These are phyloP conservation scores for Coniochaeta prunicola DNA, from an alignment of 2,329 filamentous ascomycete genomes.

Conservation along the genomic window DNA sequence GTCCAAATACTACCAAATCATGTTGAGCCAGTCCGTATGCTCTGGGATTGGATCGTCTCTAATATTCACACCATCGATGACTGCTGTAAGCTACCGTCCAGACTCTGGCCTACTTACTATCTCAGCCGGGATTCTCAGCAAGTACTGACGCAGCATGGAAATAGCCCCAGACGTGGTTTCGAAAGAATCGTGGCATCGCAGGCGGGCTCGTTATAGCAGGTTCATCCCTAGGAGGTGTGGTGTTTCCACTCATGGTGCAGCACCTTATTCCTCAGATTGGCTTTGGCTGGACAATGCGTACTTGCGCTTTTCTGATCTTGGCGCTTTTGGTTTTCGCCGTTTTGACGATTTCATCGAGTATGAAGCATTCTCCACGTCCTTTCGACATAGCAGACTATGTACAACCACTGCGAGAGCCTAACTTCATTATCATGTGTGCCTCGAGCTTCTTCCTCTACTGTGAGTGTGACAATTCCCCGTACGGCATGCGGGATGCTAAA, in stretches of 20 bases:
- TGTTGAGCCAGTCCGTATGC: conserved; percentile 17
- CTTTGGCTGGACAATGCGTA: conserved; percentile 11
- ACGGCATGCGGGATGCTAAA: not conserved
- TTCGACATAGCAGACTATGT: not conserved
- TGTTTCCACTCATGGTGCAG: conserved; percentile 9
- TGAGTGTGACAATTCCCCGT: not conserved
- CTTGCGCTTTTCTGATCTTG: conserved; percentile 6
- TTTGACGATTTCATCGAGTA: not conserved
- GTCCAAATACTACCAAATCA: conserved; percentile 20
- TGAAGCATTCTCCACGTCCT: not conserved
- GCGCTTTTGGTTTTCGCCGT: conserved; percentile 1
- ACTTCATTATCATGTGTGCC: not conserved
- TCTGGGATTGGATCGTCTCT: conserved; percentile 11
- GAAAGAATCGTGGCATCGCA: conserved; percentile 3
- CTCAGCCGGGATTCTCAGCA: conserved; percentile 8
- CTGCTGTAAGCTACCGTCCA: conserved; percentile 20
- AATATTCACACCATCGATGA: conserved; percentile 2
- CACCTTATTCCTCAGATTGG: conserved; percentile 7
- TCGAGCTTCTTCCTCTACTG: conserved; percentile 3
- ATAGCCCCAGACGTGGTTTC: conserved; percentile 6
- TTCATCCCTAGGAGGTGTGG: conserved; percentile 8
- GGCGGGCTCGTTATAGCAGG: conserved; percentile 8
- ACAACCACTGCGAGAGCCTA: not conserved
- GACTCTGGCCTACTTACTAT: conserved; percentile 8
- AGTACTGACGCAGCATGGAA: not conserved